Base-by-base conservation (phyloP, 768 basidiomycete species). In the Rhodocollybia butyracea region DNA sequence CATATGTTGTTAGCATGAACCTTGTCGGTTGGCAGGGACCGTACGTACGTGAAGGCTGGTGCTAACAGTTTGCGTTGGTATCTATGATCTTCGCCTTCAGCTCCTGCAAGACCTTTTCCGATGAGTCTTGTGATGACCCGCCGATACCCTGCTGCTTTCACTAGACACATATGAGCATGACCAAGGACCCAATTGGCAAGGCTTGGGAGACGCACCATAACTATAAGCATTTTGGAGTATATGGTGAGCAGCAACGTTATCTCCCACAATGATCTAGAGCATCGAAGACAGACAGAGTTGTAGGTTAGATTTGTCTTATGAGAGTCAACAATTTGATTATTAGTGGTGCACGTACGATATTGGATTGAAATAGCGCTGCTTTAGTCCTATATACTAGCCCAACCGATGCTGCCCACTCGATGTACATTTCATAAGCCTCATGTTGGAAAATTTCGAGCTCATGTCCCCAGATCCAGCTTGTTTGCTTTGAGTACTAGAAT, bases 1-100 rank as follows among this genome's bases (percentile, higher is more conserved):
- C 13, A 40, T 43, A 22, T 36, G 34, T 17, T 36, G 7, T 36
- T 17, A 22, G 42, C 24, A 21, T 11, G 17, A 17, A 6, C 31
- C 43, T 21, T n/a, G 6, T 29, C 6, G 29, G n/a, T 51, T 5
- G 19, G 12, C 3, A 15, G 3, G 8, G n/a, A 51, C 21, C 7
- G 46, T 8, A 68, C 71, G 56, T 52, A 74, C 71, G 72, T 66
- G 60, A 74, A 72, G 5, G 70, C 72, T 13, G 69, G 67, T 39
- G 67, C 58, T n/a, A 74, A 46, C n/a, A 73, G 61, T 52, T 63
- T 67, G 32, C 73, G 66, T 55, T 68, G 66, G n/a, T 48, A 55
- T 51, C 60, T 67, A 61, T 74, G 74, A 38, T 74, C 72, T 11
- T 65, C 66, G 13, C 70, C 72, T 59, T 75, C 70, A 5, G 70